Evolutionary conservation across 768 basidiomycete genomes (phyloP), one percentile per base, ranked within the genome.

Genomic region (Termitomyces sp.): DNA sequence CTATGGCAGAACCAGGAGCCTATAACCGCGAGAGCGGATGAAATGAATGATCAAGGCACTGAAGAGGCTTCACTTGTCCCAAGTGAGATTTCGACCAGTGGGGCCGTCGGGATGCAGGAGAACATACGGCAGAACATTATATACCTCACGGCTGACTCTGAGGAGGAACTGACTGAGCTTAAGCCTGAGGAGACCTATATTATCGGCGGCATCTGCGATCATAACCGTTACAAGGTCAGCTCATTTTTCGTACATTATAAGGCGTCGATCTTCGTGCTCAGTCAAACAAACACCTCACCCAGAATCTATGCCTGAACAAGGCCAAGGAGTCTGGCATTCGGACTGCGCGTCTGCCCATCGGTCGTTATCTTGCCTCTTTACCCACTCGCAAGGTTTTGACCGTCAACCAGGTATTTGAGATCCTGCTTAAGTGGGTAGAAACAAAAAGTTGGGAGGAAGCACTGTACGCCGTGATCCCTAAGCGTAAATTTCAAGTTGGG

Each of bases 321-420:
- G 93, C 97, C 3, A 77, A 82, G 39, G 76, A 76, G 50, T 82
- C 89, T 37, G 83, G 82, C 5, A 82, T 98, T 55, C 83, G 87
- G 43, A 89, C 93, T 40, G 97, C 95, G 4, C 87, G 91, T 50
- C 83, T 99, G 55, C 97, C 97, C 3, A 98, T 99, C 55, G 92
- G 94, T n/a, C 88, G 86, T 55, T 97, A 92, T 70, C 77, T 98
- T 36, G 80, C 88, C 44, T 82, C 88, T 48, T 77, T 99, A 57
- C 82, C 88, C 33, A 95, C 95, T 10, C 86, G 97, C 60, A 98
- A 98, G 67, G 94, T 99, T 33, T 79, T 99, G 62, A 99, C 97
- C 1, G 95, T 99, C 54, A 98, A 99, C 72, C 97, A 98, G 74
- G 89, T 90, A 27, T 91, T 95, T 68, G 93, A 96, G 71, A 97